Evolutionary conservation across 2,329 filamentous ascomycete genomes (phyloP).

Genomic region (Colletotrichum zoysiae): DNA sequence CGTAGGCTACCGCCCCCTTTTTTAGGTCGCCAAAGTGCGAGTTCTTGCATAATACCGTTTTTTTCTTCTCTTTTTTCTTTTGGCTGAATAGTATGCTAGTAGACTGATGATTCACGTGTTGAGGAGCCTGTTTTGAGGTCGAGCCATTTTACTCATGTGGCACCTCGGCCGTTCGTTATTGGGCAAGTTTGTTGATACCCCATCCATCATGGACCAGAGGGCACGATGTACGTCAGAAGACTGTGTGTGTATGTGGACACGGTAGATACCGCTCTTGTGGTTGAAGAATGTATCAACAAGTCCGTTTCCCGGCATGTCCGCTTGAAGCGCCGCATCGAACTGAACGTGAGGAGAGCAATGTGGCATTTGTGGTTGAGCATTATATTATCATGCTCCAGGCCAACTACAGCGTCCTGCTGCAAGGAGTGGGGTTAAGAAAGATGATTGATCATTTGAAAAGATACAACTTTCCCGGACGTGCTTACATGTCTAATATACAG

Average conservation of each 20-base stretch:
- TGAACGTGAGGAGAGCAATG: not conserved
- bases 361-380: too few species aligned
- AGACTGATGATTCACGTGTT: not conserved
- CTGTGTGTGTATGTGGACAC: not conserved
- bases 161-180: not conserved
- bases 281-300: not conserved
- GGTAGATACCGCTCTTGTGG: not conserved
- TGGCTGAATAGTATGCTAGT: not conserved
- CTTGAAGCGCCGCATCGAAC: not conserved
- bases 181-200: not conserved
- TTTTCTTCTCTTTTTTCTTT: not conserved
- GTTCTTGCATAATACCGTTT: conserved; percentile 3
- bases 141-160: not conserved
- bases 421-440: not conserved
- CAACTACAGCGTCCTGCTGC: not conserved
- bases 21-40: conserved; percentile 1
- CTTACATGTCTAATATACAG: conserved; percentile 41
- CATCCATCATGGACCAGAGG: not conserved
- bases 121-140: not conserved
- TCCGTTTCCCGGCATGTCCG: not conserved
- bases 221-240: not conserved
- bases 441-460: not conserved
- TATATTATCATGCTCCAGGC: not conserved
- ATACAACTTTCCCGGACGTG: conserved; percentile 18
- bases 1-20: not conserved